Conservation (phyloP, 1,284 basidiomycete genomes). For the Spongispora temasekensis region DNA sequence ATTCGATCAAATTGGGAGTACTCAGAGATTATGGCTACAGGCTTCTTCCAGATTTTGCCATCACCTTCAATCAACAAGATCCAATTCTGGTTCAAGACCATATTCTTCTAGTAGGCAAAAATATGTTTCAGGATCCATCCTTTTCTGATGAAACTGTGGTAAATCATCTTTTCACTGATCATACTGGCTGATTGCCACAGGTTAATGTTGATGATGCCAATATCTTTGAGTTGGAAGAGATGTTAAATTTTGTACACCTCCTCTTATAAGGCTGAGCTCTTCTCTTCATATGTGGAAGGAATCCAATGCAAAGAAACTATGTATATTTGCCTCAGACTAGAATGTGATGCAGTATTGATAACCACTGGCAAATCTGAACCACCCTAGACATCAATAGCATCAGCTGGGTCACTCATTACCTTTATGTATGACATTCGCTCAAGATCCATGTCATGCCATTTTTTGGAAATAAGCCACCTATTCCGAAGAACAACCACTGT, state of each 20-base stretch:
- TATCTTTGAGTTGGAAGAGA: slow-evolving; percentile 7
- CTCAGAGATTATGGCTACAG: slow-evolving; percentile 10
- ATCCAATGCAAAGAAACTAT: slow-evolving; percentile 3
- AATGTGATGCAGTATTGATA: too few relatives aligned
- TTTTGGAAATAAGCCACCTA: too few relatives aligned
- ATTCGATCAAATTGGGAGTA: background rate
- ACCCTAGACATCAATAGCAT: slow-evolving; percentile 14
- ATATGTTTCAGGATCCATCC: background rate
- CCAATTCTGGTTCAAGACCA: slow-evolving; percentile 2
- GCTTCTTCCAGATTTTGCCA: slow-evolving; percentile 7
- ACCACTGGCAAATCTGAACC: background rate
- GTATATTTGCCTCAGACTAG: slow-evolving; percentile 5
- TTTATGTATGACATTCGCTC: too few relatives aligned
- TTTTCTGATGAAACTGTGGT: slow-evolving; percentile 1
- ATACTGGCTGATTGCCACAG: background rate
- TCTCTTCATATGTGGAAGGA: slow-evolving; percentile 6
- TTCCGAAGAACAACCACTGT: too few relatives aligned
- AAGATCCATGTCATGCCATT: too few relatives aligned
- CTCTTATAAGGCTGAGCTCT: background rate
- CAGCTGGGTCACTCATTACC: slow-evolving; percentile 13
- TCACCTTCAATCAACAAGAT: slow-evolving; percentile 5
- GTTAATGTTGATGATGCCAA: slow-evolving; percentile 1
- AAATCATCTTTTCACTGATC: background rate
- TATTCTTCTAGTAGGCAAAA: slow-evolving; percentile 1
- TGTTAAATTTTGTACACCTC: slow-evolving; percentile 2